phyloP scores from a whole-genome alignment of 768 basidiomycete genomes.

The Boletus subparvulus region DNA sequence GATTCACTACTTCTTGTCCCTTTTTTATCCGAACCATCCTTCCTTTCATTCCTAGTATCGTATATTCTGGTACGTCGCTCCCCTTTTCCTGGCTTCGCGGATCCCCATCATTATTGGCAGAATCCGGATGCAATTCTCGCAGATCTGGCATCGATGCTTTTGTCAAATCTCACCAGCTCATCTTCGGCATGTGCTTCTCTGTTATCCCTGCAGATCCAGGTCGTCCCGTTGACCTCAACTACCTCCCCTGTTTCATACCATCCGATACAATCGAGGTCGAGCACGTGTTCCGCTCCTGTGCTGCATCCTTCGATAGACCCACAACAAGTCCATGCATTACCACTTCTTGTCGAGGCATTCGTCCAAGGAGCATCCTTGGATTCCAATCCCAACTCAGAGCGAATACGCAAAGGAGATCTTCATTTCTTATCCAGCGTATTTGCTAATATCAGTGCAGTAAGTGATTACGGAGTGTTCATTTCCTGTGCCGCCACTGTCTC shows the following conservation, averaged over 20 bases:
- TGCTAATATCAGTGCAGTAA: conserved; percentile 82
- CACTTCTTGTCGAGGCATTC: conserved; percentile 89
- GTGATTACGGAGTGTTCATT: conserved; percentile 24
- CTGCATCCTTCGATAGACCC: conserved; percentile 62
- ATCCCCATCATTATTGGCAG: conserved; percentile 40
- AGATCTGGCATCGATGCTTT: conserved; percentile 94
- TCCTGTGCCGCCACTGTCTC: background rate
- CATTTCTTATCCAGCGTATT: conserved; percentile 95
- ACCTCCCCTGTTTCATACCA: conserved; percentile 58
- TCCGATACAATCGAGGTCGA: conserved; percentile 75
- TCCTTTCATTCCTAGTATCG: conserved; percentile 79
- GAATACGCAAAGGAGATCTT: conserved; percentile 69
- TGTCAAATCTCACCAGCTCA: conserved; percentile 89
- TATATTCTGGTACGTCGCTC: conserved; percentile 78
- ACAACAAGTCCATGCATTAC: conserved; percentile 60
- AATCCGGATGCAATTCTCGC: conserved; percentile 89
- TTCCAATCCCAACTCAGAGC: conserved; percentile 48
- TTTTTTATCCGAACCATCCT: conserved; percentile 67
- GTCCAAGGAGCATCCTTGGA: conserved; percentile 64
- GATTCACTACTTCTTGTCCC: conserved; percentile 71
- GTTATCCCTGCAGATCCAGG: conserved; percentile 61
- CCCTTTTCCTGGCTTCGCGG: background rate
- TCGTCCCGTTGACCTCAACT: conserved; percentile 46
- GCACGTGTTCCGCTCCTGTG: conserved; percentile 72
- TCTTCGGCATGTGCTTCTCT: conserved; percentile 63